Percentiles rank a stretch among this genome's conserved stretches.
These are phyloP conservation scores for Candida saitoana DNA, from an alignment of 805 yeast genomes.

Conservation along the genomic window DNA sequence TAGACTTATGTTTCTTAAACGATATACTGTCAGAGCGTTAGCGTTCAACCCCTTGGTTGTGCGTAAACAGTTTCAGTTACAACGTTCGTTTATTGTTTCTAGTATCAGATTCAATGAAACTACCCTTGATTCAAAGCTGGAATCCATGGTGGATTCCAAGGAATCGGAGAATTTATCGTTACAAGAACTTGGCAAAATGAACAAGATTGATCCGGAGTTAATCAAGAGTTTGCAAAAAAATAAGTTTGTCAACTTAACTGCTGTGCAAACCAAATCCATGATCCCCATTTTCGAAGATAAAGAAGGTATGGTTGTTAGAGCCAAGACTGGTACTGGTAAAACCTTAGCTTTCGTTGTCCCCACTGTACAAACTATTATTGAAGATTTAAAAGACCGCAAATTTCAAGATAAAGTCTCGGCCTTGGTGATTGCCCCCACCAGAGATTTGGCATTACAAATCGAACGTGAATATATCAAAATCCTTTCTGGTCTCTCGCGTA, in stretches of 20 bases:
- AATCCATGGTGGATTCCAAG: not conserved
- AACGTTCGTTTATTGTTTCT: not conserved
- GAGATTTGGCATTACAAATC: conserved; percentile 86
- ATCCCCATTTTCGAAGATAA: conserved; percentile 50
- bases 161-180: not conserved
- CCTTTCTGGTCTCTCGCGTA: conserved; percentile 17
- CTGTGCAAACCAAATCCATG: conserved; percentile 64
- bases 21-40: not conserved
- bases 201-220: conserved; percentile 12
- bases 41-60: not conserved
- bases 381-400: conserved; percentile 21
- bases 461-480: conserved; percentile 58
- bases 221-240: conserved; percentile 34
- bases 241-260: conserved; percentile 54
- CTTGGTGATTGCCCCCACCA: conserved; percentile 79
- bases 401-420: conserved; percentile 44
- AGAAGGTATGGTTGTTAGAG: conserved; percentile 77
- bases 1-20: not conserved
- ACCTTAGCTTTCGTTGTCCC: conserved; percentile 88
- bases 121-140: no score
- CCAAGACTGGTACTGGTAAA: conserved; percentile 95
- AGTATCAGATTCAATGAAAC: not conserved
- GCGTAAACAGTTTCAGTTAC: not conserved
- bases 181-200: conserved; percentile 2
- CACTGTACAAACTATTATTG: conserved; percentile 26